Evolutionary conservation across 2,329 filamentous ascomycete genomes (phyloP).

Genomic region (Diaporthe sp.): DNA sequence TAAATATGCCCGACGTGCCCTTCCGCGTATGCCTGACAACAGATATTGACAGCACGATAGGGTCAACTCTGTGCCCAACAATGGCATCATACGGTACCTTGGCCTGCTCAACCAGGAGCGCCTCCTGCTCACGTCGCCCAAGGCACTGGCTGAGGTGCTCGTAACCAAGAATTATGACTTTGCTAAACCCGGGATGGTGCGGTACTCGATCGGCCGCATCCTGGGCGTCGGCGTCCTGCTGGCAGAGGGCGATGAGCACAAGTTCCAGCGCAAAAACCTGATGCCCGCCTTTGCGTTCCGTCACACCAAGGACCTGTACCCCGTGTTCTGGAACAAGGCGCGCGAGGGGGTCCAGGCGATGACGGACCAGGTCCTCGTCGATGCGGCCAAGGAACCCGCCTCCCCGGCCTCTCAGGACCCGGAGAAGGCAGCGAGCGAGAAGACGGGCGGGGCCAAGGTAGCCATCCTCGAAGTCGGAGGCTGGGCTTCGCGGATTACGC

Average conservation of each 20-base stretch:
- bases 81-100: conserved; percentile 78
- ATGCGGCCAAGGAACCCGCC: conserved; percentile 53
- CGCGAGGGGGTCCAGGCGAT: conserved; percentile 77
- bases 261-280: conserved; percentile 82
- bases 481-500: conserved; percentile 77
- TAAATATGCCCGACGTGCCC: conserved; percentile 46
- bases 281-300: conserved; percentile 89
- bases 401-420: conserved; percentile 42
- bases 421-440: conserved; percentile 42
- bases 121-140: conserved; percentile 72
- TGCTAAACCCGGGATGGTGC: conserved; percentile 70
- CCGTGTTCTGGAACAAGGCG: conserved; percentile 86
- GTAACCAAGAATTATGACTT: conserved; percentile 80
- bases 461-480: conserved; percentile 68
- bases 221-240: conserved; percentile 81
- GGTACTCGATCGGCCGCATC: conserved; percentile 71
- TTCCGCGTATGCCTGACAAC: background rate
- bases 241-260: conserved; percentile 93
- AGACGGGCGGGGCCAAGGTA: conserved; percentile 46
- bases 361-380: conserved; percentile 60
- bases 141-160: conserved; percentile 78
- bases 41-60: conserved; percentile 54
- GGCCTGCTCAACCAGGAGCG: conserved; percentile 74
- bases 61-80: conserved; percentile 73
- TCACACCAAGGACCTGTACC: conserved; percentile 87